Base-by-base conservation (phyloP, 306 rosid species). In the Boehmeria nivea region DNA sequence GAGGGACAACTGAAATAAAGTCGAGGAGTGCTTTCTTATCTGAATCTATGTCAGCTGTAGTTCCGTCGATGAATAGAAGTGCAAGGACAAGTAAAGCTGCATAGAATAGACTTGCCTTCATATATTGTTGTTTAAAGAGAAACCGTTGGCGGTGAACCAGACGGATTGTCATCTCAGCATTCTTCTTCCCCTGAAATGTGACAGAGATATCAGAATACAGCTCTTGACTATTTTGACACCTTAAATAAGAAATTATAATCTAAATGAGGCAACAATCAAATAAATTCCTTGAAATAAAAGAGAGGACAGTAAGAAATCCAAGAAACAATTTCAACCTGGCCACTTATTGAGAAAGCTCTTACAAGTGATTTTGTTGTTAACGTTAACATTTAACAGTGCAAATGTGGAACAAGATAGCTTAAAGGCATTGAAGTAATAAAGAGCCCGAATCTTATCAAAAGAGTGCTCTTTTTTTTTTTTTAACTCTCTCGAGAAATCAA, bases 1-100 rank as follows among this genome's bases (percentile, higher is more conserved):
- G 91, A 65, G 82, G 91, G 72, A 86, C 54, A 13, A 53, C 48
- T 15, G 78, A 64, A 51, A 76, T 61, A 63, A 86, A 86, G 43
- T 76, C 76, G 66, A 86, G 88, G 16, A 86, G 83, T 25, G 95
- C 83, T 69, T 76, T 72, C 50, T 73, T 83, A 59, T 86, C 91
- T 44, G 83, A 73, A 64, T 49, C 72, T 83, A 1, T 87, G 67
- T 89, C 94, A 65, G 87, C 77, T 43, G 15, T 37, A 9, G 70
- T 62, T 50, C 31, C 71, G 45, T 64, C 36, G 60, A 60, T 61
- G 45, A 75, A 63, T 52, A 80, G 25, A 37, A 71, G 68, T 2
- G 76, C 48, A 34, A 80, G 74, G 59, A 76, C 34, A 24, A 59
- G 69, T 16, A 69, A 13, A 43, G 69, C 54, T 11, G 57, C 58